Percentiles rank a stretch among this genome's conserved stretches.
These are phyloP conservation scores for Debaryomyces subglobosus DNA, from an alignment of 1,139 yeast genomes.

Conservation along the genomic window DNA sequence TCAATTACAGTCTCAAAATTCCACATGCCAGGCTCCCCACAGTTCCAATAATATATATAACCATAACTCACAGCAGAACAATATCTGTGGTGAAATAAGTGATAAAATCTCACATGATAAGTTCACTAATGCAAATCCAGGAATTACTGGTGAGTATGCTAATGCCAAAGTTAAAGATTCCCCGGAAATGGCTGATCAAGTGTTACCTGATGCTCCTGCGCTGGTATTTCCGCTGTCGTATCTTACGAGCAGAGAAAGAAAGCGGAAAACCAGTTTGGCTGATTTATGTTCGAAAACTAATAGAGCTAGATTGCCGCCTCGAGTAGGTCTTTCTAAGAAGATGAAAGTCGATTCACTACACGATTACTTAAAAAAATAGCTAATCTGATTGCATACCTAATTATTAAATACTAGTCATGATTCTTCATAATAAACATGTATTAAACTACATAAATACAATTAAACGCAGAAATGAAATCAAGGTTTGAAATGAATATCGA, in stretches of 20 bases:
- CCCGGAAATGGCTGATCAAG: background rate
- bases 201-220: background rate
- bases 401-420: conserved; percentile 1
- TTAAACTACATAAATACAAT: background rate
- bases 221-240: background rate
- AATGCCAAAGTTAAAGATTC: background rate
- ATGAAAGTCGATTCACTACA: conserved; percentile 37
- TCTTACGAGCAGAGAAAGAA: conserved; percentile 1
- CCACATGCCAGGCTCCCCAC: background rate
- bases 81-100: background rate
- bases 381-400: conserved; percentile 2
- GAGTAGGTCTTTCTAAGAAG: conserved; percentile 38
- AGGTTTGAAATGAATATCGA: background rate
- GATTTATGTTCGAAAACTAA: conserved; percentile 23
- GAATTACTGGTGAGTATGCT: conserved; percentile 27
- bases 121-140: conserved; percentile 25
- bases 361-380: conserved; percentile 17
- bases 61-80: background rate
- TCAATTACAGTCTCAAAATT: background rate
- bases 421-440: background rate
- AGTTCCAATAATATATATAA: background rate
- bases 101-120: conserved; percentile 15
- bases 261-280: conserved; percentile 17
- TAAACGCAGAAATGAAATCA: background rate
- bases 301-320: conserved; percentile 14